A percentile compares a stretch with the other conserved stretches of the same genome.
phyloP scores from a whole-genome alignment of 1,139 yeast species.

The Nakaseomyces sp. region DNA sequence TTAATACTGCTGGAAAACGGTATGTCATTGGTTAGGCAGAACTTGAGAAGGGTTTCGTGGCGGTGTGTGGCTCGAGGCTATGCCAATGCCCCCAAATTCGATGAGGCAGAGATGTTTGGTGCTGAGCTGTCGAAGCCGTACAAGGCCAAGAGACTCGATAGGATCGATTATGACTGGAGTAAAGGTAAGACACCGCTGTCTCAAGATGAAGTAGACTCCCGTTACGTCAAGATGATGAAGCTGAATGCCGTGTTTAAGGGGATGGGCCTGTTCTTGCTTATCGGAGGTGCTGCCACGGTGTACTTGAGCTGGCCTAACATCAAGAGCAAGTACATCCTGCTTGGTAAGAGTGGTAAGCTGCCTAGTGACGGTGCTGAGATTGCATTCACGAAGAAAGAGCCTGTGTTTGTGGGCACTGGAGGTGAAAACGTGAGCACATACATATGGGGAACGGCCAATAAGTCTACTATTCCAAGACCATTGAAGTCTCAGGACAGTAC shows the following conservation, averaged over 20 bases:
- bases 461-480: constrained; percentile 10
- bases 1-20: too few species aligned
- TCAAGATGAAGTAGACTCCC: constrained; percentile 10
- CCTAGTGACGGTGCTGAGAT: constrained; percentile 5
- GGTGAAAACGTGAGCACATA: background rate
- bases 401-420: constrained; percentile 1
- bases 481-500: constrained; percentile 20
- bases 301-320: constrained; percentile 25
- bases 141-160: constrained; percentile 16
- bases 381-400: constrained; percentile 2
- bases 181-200: constrained; percentile 13
- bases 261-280: constrained; percentile 14
- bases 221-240: constrained; percentile 13
- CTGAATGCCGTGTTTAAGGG: constrained; percentile 23
- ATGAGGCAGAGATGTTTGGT: constrained; percentile 28
- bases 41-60: background rate
- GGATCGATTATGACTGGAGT: constrained; percentile 11
- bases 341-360: constrained; percentile 28
- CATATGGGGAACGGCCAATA: background rate
- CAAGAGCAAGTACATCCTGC: constrained; percentile 22
- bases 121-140: constrained; percentile 20
- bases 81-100: constrained; percentile 22
- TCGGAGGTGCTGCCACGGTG: constrained; percentile 18
- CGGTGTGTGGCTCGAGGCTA: background rate
- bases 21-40: background rate